These are phyloP conservation scores for Allium fistulosum DNA, from an alignment of 106 monocot genomes.

Conservation along the genomic window DNA sequence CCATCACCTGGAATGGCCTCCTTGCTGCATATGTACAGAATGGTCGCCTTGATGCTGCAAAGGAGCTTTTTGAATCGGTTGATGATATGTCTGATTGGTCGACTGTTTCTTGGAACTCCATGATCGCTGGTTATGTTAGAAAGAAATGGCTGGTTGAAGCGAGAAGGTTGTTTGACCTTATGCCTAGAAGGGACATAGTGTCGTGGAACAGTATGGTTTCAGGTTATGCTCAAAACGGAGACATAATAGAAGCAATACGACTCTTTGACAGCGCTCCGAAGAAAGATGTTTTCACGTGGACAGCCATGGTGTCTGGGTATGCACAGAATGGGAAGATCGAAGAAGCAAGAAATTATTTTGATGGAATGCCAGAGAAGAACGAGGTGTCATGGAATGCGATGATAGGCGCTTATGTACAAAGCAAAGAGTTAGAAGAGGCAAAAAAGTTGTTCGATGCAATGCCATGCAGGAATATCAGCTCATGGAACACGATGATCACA, in stretches of 20 bases:
- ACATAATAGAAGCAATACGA: constrained; percentile 25
- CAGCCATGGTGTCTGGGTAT: constrained; percentile 66
- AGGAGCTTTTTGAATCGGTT: constrained; percentile 16
- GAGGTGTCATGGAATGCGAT: constrained; percentile 67
- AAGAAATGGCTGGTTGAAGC: constrained; percentile 28
- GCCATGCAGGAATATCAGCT: constrained; percentile 46
- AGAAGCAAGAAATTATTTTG: constrained; percentile 42
- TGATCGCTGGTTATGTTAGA: constrained; percentile 47
- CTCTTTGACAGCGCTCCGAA: constrained; percentile 32
- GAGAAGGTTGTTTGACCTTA: constrained; percentile 32
- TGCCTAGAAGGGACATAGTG: constrained; percentile 41
- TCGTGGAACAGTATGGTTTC: constrained; percentile 67
- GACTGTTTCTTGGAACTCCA: constrained; percentile 55
- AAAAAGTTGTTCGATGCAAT: constrained; percentile 39
- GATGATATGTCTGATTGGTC: constrained; percentile 19
- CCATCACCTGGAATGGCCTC: constrained; percentile 48
- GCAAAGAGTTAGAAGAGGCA: constrained; percentile 24
- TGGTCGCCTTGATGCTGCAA: constrained; percentile 37
- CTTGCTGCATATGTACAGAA: constrained; percentile 57
- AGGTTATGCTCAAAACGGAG: constrained; percentile 54
- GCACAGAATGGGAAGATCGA: constrained; percentile 52
- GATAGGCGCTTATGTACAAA: constrained; percentile 45
- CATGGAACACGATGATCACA: constrained; percentile 65
- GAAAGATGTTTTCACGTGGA: constrained; percentile 66
- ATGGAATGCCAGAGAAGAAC: constrained; percentile 55